A percentile compares a stretch with the other conserved stretches of the same genome.
phyloP scores from a whole-genome alignment of 208 protist genomes.

The Leishmania martiniquensis region DNA sequence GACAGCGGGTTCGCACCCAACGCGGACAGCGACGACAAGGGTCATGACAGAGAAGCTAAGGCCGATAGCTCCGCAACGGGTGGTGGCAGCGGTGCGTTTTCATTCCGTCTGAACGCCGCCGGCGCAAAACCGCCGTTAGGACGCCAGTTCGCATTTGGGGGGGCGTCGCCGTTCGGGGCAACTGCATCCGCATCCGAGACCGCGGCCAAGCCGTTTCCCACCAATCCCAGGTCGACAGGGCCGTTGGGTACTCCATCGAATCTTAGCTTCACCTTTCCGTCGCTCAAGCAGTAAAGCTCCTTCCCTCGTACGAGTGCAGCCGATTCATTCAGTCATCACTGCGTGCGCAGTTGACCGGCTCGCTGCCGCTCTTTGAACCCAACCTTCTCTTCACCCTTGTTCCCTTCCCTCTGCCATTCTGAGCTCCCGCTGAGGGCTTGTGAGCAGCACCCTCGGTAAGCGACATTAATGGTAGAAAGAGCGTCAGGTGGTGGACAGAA shows the following conservation, averaged over 20 bases:
- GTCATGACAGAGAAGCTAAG: constrained; percentile 36
- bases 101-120: not conserved
- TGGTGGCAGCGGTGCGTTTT: not conserved
- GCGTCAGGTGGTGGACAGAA: no score
- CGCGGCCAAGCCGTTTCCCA: constrained; percentile 1
- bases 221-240: not conserved
- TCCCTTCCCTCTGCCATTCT: not conserved
- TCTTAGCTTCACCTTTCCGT: constrained; percentile 9
- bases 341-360: no score
- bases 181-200: not conserved
- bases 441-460: no score
- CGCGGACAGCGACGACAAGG: constrained; percentile 48
- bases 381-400: no score
- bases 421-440: not conserved
- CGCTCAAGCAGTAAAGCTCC: not conserved
- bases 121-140: constrained; percentile 20
- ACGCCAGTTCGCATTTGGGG: constrained; percentile 1
- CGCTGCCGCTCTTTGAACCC: not conserved
- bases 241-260: constrained; percentile 24
- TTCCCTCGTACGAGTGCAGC: not conserved
- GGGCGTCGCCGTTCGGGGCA: constrained; percentile 4
- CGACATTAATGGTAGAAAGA: no score
- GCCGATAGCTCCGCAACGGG: constrained; percentile 11
- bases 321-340: not conserved
- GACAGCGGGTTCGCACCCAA: constrained; percentile 77